Conservation (phyloP, 2,329 filamentous ascomycete species). For the Diaporthe nobilis region DNA sequence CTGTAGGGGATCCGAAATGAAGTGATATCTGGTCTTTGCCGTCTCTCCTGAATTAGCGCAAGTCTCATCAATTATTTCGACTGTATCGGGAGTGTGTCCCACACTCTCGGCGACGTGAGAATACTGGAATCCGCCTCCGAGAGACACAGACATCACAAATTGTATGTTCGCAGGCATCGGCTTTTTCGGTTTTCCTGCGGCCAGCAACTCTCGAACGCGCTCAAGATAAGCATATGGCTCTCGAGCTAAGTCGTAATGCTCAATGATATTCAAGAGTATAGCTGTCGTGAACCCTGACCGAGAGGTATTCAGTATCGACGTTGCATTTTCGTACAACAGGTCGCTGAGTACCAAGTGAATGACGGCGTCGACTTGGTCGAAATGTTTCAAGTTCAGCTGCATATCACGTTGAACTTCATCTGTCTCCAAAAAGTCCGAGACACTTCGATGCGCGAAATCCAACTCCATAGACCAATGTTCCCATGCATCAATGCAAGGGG, state of each 20-base stretch:
- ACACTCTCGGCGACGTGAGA: too few species aligned
- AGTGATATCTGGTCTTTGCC: too few species aligned
- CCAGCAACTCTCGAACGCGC: not conserved
- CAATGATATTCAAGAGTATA: not conserved
- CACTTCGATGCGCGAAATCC: conserved; percentile 18
- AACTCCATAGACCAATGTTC: not conserved
- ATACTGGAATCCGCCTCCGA: too few species aligned
- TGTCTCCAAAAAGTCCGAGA: conserved; percentile 1
- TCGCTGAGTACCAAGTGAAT: not conserved
- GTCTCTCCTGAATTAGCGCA: too few species aligned
- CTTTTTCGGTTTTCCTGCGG: not conserved
- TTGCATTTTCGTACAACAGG: not conserved
- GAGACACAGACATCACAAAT: too few species aligned
- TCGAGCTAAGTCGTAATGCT: not conserved
- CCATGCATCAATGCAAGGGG: not conserved
- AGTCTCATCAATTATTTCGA: too few species aligned
- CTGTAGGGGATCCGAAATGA: too few species aligned
- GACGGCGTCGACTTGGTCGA: not conserved
- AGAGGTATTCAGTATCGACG: not conserved
- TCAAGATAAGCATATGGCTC: not conserved
- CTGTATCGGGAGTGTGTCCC: too few species aligned
- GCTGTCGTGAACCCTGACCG: not conserved
- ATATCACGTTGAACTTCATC: not conserved
- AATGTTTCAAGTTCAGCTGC: not conserved
- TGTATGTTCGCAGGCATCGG: too few species aligned